Conservation (phyloP, 495 filamentous ascomycete species). For the Aspergillus sclerotiicarbonarius region DNA sequence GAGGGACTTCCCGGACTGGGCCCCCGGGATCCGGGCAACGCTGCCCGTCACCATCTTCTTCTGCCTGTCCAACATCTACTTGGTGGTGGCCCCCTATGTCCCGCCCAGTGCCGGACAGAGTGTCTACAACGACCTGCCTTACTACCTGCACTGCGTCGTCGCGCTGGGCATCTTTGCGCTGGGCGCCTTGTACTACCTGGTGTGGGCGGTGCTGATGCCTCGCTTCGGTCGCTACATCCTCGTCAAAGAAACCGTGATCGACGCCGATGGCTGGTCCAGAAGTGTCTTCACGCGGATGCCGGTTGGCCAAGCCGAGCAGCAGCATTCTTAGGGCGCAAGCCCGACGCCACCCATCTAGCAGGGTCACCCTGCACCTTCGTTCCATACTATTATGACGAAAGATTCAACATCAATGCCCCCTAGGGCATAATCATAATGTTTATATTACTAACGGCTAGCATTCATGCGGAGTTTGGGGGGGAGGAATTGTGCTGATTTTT, state of each 20-base stretch:
- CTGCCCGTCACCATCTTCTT: conserved; percentile 53
- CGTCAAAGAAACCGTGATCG: conserved; percentile 56
- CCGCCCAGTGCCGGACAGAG: conserved; percentile 57
- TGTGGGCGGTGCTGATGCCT: conserved; percentile 57
- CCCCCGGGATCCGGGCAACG: conserved; percentile 33
- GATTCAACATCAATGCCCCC: conserved; percentile 19
- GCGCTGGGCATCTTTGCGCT: conserved; percentile 55
- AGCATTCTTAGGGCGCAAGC: neutral
- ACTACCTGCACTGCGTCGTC: conserved; percentile 60
- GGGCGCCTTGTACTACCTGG: conserved; percentile 55
- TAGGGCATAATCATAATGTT: conserved; percentile 16
- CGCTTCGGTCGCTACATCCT: conserved; percentile 53
- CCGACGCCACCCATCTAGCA: neutral
- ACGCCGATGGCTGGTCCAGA: conserved; percentile 54
- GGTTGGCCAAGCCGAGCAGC: conserved; percentile 11
- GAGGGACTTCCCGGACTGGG: conserved; percentile 36
- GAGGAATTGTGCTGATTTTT: neutral
- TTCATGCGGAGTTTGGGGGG: conserved; percentile 13
- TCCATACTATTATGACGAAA: conserved; percentile 10
- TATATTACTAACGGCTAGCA: conserved; percentile 3
- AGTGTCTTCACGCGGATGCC: conserved; percentile 38
- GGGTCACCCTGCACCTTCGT: neutral
- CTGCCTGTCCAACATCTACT: conserved; percentile 56
- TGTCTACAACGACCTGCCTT: conserved; percentile 62
- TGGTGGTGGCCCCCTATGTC: conserved; percentile 63